Percentiles rank a stretch among this genome's conserved stretches.
Evolutionary conservation across 768 basidiomycete genomes (phyloP).

Genomic region (Boletus bicolor): DNA sequence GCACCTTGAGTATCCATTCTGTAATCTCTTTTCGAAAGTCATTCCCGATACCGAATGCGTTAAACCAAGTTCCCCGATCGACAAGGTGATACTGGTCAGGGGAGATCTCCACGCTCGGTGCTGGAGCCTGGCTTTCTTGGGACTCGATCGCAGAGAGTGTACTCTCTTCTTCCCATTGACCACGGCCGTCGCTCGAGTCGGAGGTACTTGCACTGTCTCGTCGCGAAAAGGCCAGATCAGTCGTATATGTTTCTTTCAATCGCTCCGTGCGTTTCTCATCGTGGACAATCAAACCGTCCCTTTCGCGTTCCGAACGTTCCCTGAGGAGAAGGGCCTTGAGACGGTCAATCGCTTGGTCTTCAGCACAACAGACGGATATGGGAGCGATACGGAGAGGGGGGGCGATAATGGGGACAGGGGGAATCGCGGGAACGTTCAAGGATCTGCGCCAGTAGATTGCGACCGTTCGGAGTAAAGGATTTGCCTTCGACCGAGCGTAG

Average conservation of each 20-base stretch:
- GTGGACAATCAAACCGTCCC: constrained; percentile 31
- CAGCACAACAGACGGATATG: constrained; percentile 28
- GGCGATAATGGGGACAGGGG: constrained; percentile 50
- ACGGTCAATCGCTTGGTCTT: constrained; percentile 44
- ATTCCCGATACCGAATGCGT: constrained; percentile 32
- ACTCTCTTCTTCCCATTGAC: constrained; percentile 19
- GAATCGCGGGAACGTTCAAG: constrained; percentile 2
- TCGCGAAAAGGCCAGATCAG: background rate
- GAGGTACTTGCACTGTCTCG: constrained; percentile 8
- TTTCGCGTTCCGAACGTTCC: constrained; percentile 36
- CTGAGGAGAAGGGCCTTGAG: constrained; percentile 39
- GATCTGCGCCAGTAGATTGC: constrained; percentile 1
- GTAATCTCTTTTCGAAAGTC: constrained; percentile 35
- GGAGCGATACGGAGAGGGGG: constrained; percentile 40
- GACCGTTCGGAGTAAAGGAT: constrained; percentile 25
- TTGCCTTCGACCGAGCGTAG: constrained; percentile 20
- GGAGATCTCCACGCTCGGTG: background rate
- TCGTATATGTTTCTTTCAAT: background rate
- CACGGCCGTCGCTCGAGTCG: constrained; percentile 9
- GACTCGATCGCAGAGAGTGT: constrained; percentile 11
- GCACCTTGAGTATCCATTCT: constrained; percentile 47
- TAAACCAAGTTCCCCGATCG: constrained; percentile 13
- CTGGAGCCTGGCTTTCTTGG: constrained; percentile 18
- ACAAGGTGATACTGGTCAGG: background rate
- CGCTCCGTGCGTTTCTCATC: constrained; percentile 9